Base-by-base conservation (phyloP, 345 rosid genomes). In the Lepidium sativum region DNA sequence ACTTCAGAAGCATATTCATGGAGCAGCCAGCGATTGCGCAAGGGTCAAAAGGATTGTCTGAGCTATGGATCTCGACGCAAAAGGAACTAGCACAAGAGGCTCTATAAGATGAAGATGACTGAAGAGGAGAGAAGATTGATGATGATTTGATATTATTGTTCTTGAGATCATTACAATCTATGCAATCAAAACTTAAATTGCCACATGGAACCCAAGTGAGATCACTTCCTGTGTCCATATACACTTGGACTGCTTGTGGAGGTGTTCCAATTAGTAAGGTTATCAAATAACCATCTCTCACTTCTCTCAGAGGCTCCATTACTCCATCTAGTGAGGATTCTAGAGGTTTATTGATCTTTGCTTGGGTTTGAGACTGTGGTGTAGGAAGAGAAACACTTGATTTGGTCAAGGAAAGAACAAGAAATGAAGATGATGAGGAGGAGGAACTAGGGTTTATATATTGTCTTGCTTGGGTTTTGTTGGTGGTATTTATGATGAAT, bases 181-280 rank as follows among this genome's bases (percentile, higher is more conserved):
- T 69, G 65, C 97, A 91, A 65, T 84, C 84, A 43, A 91, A 88
- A 38, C 86, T 69, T 54, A 84, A 34, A 76, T 84, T 83, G 15
- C 96, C 94, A 52, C 96, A 91, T 16, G 97, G 96, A 57, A 83
- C 96, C 97, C 97, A 91, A 62, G 83, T 83, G 39, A 91, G 87
- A 79, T 91, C 97, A 71, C 94, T 91, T 0, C 96, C 97, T 0
- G 97, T 88, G 55, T 91, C 97, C 86, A 91, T 78, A 50, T 77
- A 84, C 6, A 88, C 86, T 73, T 88, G 89, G 58, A 86, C 82
- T 63, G 69, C 71, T 65, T 88, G 97, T 17, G 86, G 59, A n/a
- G 97, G 97, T 47, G 89, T 86, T 13, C 94, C 96, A 51, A 91
- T 56, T 58, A 72, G 81, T 16, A 91, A 67, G 31, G 89, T 82